Evolutionary conservation across 306 rosid species (phyloP).

Genomic region (Trifolium dubium): DNA sequence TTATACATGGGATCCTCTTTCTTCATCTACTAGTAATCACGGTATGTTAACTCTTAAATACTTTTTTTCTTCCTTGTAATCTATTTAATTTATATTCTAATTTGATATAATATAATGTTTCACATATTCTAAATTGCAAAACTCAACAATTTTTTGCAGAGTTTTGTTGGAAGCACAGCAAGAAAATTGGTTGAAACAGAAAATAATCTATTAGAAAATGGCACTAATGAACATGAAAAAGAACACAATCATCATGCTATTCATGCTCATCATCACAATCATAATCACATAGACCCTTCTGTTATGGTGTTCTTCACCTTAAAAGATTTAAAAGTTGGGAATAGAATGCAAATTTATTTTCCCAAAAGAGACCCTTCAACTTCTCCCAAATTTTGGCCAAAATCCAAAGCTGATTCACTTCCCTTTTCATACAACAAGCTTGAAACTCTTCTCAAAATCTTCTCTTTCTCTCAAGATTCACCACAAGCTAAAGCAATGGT

Average conservation of each 20-base stretch:
- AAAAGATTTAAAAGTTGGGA: slow-evolving; percentile 57
- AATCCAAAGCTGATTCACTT: slow-evolving; percentile 55
- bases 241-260: background rate
- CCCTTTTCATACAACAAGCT: slow-evolving; percentile 68
- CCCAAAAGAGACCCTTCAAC: slow-evolving; percentile 69
- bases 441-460: slow-evolving; percentile 51
- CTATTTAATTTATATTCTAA: background rate
- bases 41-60: background rate
- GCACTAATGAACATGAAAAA: background rate
- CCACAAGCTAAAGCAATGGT: slow-evolving; percentile 76
- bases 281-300: slow-evolving; percentile 51
- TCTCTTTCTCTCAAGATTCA: slow-evolving; percentile 59
- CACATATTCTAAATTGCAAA: background rate
- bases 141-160: slow-evolving; percentile 36
- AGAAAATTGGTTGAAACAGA: slow-evolving; percentile 27
- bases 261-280: background rate
- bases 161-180: slow-evolving; percentile 40
- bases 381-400: slow-evolving; percentile 59
- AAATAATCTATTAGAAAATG: background rate
- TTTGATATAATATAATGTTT: background rate
- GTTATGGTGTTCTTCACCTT: slow-evolving; percentile 70
- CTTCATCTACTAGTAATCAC: slow-evolving; percentile 31
- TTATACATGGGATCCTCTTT: background rate
- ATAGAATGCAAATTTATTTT: slow-evolving; percentile 63
- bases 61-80: background rate